Base-by-base conservation (phyloP, 805 yeast species). In the Pichia nakasei region DNA sequence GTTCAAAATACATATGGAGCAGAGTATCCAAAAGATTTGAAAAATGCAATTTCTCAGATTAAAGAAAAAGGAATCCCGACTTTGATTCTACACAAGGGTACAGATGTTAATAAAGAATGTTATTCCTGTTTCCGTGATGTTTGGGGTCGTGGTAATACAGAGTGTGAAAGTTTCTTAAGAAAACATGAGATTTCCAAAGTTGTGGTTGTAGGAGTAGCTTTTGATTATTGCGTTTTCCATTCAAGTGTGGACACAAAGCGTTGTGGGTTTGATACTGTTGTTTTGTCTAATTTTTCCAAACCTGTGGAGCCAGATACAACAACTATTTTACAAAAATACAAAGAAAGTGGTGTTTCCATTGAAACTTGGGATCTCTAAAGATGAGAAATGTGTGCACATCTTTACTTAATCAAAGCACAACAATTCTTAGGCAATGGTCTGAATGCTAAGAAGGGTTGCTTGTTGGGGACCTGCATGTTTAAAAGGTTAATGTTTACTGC, bases 111-210 rank as follows among this genome's bases (percentile, higher is more conserved):
- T 52, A 62, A 93, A 19, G 97, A 89, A 58, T 87, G 82, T 59
- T 89, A 87, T 56, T 87, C 96, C 15, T 88, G 94, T 24, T 89
- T 89, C 59, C 68, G 72, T 42, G 97, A 89, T 61, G 70, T 77
- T 24, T 85, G 95, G 91, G 71, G 76, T 22, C 55, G 75, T 22
- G 81, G 82, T 54, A 67, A 75, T 36, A 88, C 97, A 0, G 89
- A 78, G 43, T 65, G 88, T 49, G 68, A 71, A 42, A 59, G 57
- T 1, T 63, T 70, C 35, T 67, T 89, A 48, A 59, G 56, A 22
- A 54, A 65, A 1, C 58, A 72, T 34, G 63, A 60, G 0, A 76
- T 86, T 36, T 69, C 73, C 3, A 73, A 78, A 35, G 87, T 88
- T 1, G 77, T 70, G 37, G 72, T 85, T 20, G 91, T 81, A 2